Evolutionary conservation across 495 filamentous ascomycete genomes (phyloP).

Genomic region (Hyaloscypha bicolor): DNA sequence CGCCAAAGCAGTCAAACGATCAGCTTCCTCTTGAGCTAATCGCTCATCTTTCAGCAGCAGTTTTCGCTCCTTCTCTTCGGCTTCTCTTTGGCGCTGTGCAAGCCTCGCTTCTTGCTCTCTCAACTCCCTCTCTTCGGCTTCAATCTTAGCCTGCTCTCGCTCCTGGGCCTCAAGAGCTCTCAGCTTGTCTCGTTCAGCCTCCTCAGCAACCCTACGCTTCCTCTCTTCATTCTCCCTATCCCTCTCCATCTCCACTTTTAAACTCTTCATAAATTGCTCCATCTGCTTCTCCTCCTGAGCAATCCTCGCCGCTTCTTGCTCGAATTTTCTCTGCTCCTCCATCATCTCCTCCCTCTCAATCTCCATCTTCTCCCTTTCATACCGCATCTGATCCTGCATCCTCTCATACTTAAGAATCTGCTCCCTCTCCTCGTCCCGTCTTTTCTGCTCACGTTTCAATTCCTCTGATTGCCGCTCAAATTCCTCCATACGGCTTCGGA

Average conservation of each 20-base stretch:
- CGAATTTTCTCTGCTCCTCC: slow-evolving; percentile 9
- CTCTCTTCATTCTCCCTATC: slow-evolving; percentile 5
- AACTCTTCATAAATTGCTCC: slow-evolving; percentile 6
- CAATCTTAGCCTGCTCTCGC: background rate
- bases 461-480: slow-evolving; percentile 5
- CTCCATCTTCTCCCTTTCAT: slow-evolving; percentile 10
- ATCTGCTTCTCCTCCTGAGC: slow-evolving; percentile 19
- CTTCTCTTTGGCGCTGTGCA: background rate
- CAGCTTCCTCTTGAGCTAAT: background rate
- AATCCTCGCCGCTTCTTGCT: slow-evolving; percentile 1
- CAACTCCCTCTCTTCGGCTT: background rate
- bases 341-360: slow-evolving; percentile 6
- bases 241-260: slow-evolving; percentile 1
- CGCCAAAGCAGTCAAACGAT: background rate
- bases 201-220: background rate
- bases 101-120: background rate
- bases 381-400: background rate
- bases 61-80: slow-evolving; percentile 5
- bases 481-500: background rate
- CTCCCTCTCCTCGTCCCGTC: background rate
- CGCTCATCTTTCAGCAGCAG: background rate
- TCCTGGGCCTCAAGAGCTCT: slow-evolving; percentile 8
- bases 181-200: slow-evolving; percentile 8
- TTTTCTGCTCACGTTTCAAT: background rate
- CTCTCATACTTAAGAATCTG: slow-evolving; percentile 8